Evolutionary conservation across 306 rosid species (phyloP).

Genomic region (Canavalia gladiata): DNA sequence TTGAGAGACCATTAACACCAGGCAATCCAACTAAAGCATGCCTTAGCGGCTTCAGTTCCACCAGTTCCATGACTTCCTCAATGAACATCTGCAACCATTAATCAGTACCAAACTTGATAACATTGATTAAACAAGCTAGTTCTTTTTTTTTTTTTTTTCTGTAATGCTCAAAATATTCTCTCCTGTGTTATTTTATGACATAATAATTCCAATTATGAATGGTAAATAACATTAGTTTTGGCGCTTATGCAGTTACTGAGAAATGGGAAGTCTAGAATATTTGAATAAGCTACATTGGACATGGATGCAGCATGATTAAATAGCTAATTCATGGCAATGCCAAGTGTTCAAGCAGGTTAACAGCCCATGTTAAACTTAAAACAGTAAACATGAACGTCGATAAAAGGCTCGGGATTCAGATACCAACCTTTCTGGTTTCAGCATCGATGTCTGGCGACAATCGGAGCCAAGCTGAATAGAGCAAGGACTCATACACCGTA

Average conservation of each 20-base stretch:
- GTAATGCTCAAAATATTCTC: background rate
- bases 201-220: constrained; percentile 10
- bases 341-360: background rate
- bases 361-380: background rate
- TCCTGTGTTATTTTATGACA: background rate
- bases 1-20: constrained; percentile 66
- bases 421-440: constrained; percentile 61
- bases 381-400: background rate
- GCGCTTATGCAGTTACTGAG: background rate
- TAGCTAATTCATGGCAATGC: background rate
- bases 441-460: constrained; percentile 58
- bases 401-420: constrained; percentile 26
- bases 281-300: background rate
- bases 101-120: constrained; percentile 5
- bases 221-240: background rate
- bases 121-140: constrained; percentile 1
- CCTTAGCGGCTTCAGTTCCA: constrained; percentile 64
- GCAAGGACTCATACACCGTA: constrained; percentile 66
- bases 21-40: constrained; percentile 69
- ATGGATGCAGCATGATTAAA: background rate
- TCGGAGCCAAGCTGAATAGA: constrained; percentile 73
- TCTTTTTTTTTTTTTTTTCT: background rate
- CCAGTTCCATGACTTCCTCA: constrained; percentile 73
- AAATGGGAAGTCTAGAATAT: background rate
- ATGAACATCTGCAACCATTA: constrained; percentile 61